These are phyloP conservation scores for Neurospora sp. DNA, from an alignment of 495 filamentous ascomycete genomes.

Conservation along the genomic window DNA sequence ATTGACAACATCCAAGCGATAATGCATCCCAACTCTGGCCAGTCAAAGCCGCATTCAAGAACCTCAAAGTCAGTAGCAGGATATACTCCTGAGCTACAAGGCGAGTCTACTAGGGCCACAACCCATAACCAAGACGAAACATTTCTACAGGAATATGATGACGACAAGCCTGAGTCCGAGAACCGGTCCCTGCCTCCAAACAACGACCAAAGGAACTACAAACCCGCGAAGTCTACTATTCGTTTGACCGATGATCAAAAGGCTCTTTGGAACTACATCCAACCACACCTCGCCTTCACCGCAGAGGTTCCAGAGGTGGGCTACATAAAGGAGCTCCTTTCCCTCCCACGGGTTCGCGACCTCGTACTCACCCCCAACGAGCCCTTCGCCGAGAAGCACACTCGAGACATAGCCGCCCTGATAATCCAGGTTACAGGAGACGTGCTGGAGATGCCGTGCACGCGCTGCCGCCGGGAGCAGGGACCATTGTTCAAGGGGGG, in stretches of 20 bases:
- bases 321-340: constrained; percentile 5
- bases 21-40: background rate
- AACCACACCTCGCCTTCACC: constrained; percentile 1
- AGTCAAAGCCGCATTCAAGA: background rate
- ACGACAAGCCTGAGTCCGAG: background rate
- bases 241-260: background rate
- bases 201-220: background rate
- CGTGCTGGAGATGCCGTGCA: constrained; percentile 4
- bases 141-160: background rate
- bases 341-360: constrained; percentile 9
- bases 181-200: background rate
- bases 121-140: background rate
- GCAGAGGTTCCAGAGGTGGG: background rate
- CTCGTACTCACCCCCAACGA: constrained; percentile 7
- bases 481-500: constrained; percentile 2
- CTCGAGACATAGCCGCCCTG: constrained; percentile 17
- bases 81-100: background rate
- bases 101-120: background rate
- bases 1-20: background rate
- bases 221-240: background rate
- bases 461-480: constrained; percentile 5
- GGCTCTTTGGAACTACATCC: constrained; percentile 3
- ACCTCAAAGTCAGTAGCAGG: background rate
- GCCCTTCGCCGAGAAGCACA: constrained; percentile 6
- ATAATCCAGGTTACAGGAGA: constrained; percentile 21